These are phyloP conservation scores for Xylaria multiplex DNA, from an alignment of 2,329 filamentous ascomycete species.

Conservation along the genomic window DNA sequence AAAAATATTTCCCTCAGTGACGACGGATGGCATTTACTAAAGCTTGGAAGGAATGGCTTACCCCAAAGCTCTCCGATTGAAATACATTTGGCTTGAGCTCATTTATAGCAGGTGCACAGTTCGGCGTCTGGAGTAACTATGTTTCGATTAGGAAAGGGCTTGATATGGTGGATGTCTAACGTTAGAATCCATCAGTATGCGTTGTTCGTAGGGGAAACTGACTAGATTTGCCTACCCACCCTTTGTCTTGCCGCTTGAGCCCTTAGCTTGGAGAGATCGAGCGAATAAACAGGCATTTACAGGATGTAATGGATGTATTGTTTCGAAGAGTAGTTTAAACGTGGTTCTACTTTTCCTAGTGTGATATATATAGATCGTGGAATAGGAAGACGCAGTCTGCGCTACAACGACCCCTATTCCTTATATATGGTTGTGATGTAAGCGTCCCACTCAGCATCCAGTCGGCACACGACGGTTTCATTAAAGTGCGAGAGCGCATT, in stretches of 20 bases:
- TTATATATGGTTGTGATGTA: background rate
- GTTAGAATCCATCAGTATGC: background rate
- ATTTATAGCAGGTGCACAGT: constrained; percentile 14
- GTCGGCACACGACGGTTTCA: background rate
- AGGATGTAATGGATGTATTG: constrained; percentile 12
- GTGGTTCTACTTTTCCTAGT: constrained; percentile 4
- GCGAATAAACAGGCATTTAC: background rate
- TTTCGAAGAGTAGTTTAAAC: constrained; percentile 6
- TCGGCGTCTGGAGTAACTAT: constrained; percentile 31
- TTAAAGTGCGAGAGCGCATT: background rate
- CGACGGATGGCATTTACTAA: background rate
- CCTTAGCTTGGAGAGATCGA: background rate
- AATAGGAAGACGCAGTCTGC: constrained; percentile 3
- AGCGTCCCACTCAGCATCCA: background rate
- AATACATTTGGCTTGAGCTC: constrained; percentile 26
- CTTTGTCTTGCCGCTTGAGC: background rate
- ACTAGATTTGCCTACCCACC: background rate
- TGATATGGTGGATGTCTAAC: background rate
- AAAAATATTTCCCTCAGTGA: background rate
- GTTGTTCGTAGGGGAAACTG: background rate
- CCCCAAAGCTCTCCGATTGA: background rate
- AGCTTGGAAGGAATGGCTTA: constrained; percentile 18
- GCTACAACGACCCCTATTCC: background rate
- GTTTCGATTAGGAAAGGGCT: constrained; percentile 14
- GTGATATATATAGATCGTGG: background rate